Evolutionary conservation across 352 stramenopile species (phyloP), one percentile per base, ranked within the genome.

Genomic region (Pythium angustatum): DNA sequence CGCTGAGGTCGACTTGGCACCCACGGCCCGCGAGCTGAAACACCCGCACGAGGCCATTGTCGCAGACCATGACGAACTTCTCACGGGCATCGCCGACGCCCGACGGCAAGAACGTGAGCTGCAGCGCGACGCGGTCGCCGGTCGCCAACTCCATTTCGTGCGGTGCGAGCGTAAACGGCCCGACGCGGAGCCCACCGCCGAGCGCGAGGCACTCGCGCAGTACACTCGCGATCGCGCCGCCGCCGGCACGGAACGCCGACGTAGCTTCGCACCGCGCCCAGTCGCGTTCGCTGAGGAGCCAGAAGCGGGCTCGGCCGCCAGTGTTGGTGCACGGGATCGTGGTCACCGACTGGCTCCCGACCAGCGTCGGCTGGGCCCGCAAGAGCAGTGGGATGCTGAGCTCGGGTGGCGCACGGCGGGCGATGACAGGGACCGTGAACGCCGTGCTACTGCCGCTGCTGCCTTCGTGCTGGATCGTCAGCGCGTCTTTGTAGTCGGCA

Each of bases 41-140:
- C 0, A 84, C 64, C 5, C 78, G 82, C 36, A 93, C 83, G 30
- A 94, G 73, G 51, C 83, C 91, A 58, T 94, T 94, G 74, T 94
- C 82, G 54, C 83, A 94, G 24, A 94, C 82, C 71, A 94, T 78
- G 22, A 91, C 76, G 48, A 94, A 87, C 33, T 83, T 79, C 31
- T 81, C 74, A 15, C 78, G 72, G 49, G 85, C 66, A 30, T 90
- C 79, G 17, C 83, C 82, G 28, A 90, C 65, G n/a, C 68, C 69
- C 0, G 65, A 83, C 5, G 85, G 82, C 9, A 75, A 66, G 43
- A 89, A 94, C 24, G 71, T 57, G 12, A 94, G 75, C 44, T 77
- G 38, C 1, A 94, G 66, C 19, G 51, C 58, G 17, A 86, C 69
- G 33, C 68, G 75, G 30, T 83, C 68, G 22, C 65, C 68, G 11